Percentiles rank a stretch among this genome's conserved stretches.
Evolutionary conservation across 768 basidiomycete species (phyloP).

Genomic region (Tylopilus vinaceipallidus): DNA sequence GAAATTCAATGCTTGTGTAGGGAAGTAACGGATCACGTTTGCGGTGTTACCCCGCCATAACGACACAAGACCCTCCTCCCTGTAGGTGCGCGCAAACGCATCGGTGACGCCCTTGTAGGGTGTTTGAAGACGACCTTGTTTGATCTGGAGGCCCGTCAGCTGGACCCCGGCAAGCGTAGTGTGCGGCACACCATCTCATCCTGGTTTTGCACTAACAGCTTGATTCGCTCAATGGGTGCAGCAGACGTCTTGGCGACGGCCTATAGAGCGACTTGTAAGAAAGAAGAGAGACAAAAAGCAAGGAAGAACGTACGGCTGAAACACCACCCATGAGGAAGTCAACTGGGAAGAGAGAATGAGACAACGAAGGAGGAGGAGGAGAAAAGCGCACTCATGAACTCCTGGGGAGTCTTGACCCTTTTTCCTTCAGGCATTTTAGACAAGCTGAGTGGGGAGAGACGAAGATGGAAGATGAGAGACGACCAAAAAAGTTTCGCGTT

Average conservation of each 20-base stretch:
- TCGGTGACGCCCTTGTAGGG: constrained; percentile 97
- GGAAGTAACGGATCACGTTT: constrained; percentile 99
- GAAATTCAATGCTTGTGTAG: constrained; percentile 99
- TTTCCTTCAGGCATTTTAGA: constrained; percentile 78
- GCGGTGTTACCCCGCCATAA: constrained; percentile 99
- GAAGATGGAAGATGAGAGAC: constrained; percentile 43
- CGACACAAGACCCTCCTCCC: constrained; percentile 91
- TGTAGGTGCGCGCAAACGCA: constrained; percentile 90
- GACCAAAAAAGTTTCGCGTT: constrained; percentile 48
- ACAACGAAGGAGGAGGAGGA: neutral
- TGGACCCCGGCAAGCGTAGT: neutral
- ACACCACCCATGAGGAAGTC: constrained; percentile 98
- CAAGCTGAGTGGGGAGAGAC: constrained; percentile 52
- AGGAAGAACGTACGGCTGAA: constrained; percentile 64
- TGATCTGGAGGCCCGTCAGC: constrained; percentile 61
- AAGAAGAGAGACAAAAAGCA: neutral
- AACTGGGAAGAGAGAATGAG: constrained; percentile 43
- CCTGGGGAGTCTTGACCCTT: constrained; percentile 88
- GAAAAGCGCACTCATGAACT: constrained; percentile 68
- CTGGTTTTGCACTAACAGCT: constrained; percentile 98
- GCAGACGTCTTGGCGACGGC: constrained; percentile 99
- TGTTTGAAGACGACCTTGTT: constrained; percentile 94
- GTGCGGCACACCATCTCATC: constrained; percentile 89
- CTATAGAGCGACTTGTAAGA: constrained; percentile 41
- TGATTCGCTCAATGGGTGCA: constrained; percentile 99